Evolutionary conservation across 2,329 filamentous ascomycete genomes (phyloP), one percentile per base, ranked within the genome.

Genomic region (Botrytis hyacinthi): DNA sequence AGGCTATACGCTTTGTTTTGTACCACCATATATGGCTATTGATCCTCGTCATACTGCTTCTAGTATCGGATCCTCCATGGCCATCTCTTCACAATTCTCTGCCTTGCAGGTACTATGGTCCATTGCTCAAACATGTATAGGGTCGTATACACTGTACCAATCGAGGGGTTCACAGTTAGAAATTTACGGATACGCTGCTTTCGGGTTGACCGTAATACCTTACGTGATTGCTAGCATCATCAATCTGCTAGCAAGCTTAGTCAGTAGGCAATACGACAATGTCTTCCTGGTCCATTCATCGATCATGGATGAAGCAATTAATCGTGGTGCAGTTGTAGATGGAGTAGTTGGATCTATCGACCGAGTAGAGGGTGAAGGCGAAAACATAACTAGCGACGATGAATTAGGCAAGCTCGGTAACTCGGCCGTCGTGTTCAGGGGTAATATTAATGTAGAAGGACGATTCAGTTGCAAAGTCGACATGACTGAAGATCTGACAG

Each of bases 341-440:
- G 26, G 48, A 16, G 12, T 54, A 54, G 12, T 54, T 54, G 26
- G 48, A 54, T 54, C 26, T 44, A 35, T 71, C 3, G 37, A 59
- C 2, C n/a, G 26, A n/a, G 32, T 46, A 35, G 22, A 29, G 3
- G 32, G 2, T 29, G 40, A 69, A 12, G 18, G 60, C 4, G 16
- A 29, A 42, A 48, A 40, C 7, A 10, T 42, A 18, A 14, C 18
- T 37, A 51, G 54, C 10, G 54, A 68, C 18, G 35, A 71, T 29
- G 29, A 69, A 3, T 18, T 59, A n/a, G 71, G 40, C 48, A 73
- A 51, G 32, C 46, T 73, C 42, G 54, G 71, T 14, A 61, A 37
- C 44, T n/a, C n/a, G 6, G 29, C 22, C 26, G 10, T 69, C 6
- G 14, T 18, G 16, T 40, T 69, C 40, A 72, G 40, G 40, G 12